Evolutionary conservation across 139 green algal species (phyloP), one percentile per base, ranked within the genome.

Genomic region (Diplosphaera chodatii): DNA sequence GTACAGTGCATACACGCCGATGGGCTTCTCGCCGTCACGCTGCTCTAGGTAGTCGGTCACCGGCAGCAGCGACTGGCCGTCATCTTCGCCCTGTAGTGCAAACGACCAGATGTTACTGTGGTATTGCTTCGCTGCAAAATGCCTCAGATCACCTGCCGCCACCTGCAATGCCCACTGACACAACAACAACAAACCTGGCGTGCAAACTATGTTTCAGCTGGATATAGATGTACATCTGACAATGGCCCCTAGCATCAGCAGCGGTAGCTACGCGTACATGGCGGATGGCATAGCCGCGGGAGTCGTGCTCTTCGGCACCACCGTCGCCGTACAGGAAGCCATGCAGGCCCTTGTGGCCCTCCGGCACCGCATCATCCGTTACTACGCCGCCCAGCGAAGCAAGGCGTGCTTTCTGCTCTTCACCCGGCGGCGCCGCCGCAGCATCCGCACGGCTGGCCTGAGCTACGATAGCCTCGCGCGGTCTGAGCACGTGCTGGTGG

Each of bases 1-100:
- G 69, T 93, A 93, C 32, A 95, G 30, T 13, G 88, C 90, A 69
- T 93, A 97, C 18, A 98, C 89, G 1, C 93, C 93, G 21, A 89
- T 70, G 22, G 85, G 88, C 85, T 84, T 84, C 66, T 92, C 81
- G 4, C 80, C 85, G 16, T 93, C 85, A 0, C 91, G 71, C 0
- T 37, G 59, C 27, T 69, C 55, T 18, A 96, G 70, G 37, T 87
- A 97, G 3, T 77, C 8, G 0, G 62, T 29, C n/a, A 93, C 76
- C 2, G 68, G 66, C 62, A 98, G 21, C 41, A 92, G 29, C 5
- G 63, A 32, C 23, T 34, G 71, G 22, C 93, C 92, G 66, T 97
- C 93, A 69, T 97, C 88, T 72, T 95, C 87, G 18, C 72, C 87
- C 80, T 91, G 78, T 22, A 41, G 4, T 15, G 8, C 32, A 40